These are phyloP conservation scores for Pistacia integerrima DNA, from an alignment of 345 rosid genomes.

Conservation along the genomic window DNA sequence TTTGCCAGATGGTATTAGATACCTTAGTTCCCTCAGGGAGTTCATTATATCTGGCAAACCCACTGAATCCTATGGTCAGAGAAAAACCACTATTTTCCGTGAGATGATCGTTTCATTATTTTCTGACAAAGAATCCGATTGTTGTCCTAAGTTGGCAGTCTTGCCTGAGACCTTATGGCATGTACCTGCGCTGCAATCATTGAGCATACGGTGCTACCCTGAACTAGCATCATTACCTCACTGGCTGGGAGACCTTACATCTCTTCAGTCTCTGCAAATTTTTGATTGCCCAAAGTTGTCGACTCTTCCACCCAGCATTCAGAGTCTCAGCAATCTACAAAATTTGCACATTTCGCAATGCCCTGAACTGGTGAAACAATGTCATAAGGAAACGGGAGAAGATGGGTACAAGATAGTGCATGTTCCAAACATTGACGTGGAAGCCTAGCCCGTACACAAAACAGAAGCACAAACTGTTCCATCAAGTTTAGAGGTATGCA, in stretches of 20 bases:
- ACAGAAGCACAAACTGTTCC: too few relatives aligned
- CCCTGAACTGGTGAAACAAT: constrained; percentile 3
- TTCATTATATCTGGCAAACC: background rate
- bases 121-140: background rate
- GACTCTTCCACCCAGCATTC: background rate
- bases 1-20: background rate
- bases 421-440: background rate
- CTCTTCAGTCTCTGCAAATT: constrained; percentile 13
- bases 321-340: background rate
- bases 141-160: background rate
- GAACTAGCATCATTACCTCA: constrained; percentile 14
- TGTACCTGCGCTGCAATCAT: background rate
- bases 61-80: background rate
- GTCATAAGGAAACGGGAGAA: constrained; percentile 14
- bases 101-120: too few relatives aligned
- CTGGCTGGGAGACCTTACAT: constrained; percentile 17
- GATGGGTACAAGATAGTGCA: constrained; percentile 24
- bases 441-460: too few relatives aligned
- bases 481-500: too few relatives aligned
- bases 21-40: background rate
- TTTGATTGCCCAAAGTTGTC: constrained; percentile 11
- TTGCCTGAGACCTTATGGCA: constrained; percentile 6
- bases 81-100: background rate
- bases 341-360: background rate
- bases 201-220: background rate